Evolutionary conservation across 129 eudicot species (phyloP).

Genomic region (Heracleum sosnowskyi): DNA sequence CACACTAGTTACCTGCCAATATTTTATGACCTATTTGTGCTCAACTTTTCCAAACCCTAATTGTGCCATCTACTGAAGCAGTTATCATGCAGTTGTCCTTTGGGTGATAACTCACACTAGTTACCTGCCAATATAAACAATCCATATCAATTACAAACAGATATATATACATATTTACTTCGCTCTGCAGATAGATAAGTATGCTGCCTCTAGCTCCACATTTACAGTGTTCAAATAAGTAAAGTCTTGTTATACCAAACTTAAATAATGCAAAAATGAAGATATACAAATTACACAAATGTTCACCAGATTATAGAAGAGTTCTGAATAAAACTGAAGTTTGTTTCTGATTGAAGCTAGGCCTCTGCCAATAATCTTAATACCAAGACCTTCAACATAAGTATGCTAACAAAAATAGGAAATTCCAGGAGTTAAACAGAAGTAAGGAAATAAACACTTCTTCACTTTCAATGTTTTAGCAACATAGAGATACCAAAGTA

Average conservation of each 20-base stretch:
- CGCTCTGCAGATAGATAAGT: background rate
- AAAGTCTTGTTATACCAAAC: background rate
- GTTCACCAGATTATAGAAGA: background rate
- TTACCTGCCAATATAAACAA: slow-evolving; percentile 47
- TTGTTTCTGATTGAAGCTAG: background rate
- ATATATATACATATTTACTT: background rate
- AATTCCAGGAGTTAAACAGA: background rate
- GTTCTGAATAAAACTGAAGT: background rate
- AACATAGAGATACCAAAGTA: background rate
- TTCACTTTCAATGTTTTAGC: background rate
- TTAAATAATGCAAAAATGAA: background rate
- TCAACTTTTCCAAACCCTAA: slow-evolving; percentile 80
- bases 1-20: slow-evolving; percentile 82
- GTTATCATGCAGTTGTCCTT: slow-evolving; percentile 82
- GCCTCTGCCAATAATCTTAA: background rate
- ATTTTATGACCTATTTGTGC: background rate
- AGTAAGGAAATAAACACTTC: background rate
- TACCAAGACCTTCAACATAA: background rate
- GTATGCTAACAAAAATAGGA: background rate
- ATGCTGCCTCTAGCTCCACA: background rate
- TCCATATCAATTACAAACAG: background rate
- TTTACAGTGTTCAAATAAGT: background rate
- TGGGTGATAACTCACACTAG: slow-evolving; percentile 97
- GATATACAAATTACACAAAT: background rate
- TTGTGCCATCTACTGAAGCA: slow-evolving; percentile 91